Evolutionary conservation across 2,329 filamentous ascomycete genomes (phyloP).

Genomic region (Exophiala oligosperma): DNA sequence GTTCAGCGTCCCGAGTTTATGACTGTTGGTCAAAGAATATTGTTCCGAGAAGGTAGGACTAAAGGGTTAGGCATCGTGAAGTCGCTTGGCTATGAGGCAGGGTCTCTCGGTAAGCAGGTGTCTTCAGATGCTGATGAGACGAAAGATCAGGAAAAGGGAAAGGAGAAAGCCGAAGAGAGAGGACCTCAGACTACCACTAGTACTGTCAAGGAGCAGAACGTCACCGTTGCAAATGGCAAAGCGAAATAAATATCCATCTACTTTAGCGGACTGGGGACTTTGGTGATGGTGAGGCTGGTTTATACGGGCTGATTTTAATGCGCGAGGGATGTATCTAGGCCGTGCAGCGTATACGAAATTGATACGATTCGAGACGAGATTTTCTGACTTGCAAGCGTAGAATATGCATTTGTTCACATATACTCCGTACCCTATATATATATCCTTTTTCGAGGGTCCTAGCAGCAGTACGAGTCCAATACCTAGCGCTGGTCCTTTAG

Average conservation of each 20-base stretch:
- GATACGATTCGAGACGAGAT: no score
- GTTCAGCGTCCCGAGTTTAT: constrained; percentile 93
- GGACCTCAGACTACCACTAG: background rate
- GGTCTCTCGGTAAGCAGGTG: constrained; percentile 47
- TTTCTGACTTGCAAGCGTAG: no score
- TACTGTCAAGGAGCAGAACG: background rate
- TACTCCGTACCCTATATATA: background rate
- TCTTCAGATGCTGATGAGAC: background rate
- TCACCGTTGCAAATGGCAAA: constrained; percentile 7
- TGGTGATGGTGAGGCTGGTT: no score
- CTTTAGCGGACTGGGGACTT: no score
- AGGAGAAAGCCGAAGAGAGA: constrained; percentile 14
- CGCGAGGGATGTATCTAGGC: no score
- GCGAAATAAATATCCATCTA: constrained; percentile 4
- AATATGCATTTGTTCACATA: no score
- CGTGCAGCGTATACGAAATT: no score
- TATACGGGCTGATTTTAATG: no score
- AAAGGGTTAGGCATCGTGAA: constrained; percentile 97
- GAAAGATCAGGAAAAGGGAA: constrained; percentile 10
- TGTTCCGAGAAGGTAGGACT: constrained; percentile 92
- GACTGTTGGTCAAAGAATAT: constrained; percentile 78
- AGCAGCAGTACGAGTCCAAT: no score
- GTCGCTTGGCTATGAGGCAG: constrained; percentile 76
- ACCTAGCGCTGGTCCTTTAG: background rate
- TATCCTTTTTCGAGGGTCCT: background rate